These are phyloP conservation scores for Isabelozyma gotoi DNA, from an alignment of 805 yeast genomes.

Conservation along the genomic window DNA sequence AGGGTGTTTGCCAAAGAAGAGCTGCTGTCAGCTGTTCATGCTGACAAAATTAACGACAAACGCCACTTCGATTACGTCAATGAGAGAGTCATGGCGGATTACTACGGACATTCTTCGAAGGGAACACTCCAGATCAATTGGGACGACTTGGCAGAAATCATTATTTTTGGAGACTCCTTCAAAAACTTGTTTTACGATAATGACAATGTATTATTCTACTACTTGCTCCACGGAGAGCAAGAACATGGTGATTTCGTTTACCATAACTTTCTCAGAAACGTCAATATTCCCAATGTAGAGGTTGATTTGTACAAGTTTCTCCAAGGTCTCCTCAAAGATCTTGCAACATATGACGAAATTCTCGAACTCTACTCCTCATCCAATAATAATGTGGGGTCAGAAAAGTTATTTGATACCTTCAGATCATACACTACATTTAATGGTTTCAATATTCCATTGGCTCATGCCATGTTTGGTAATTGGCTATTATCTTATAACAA, in stretches of 20 bases:
- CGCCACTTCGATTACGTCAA: conserved; percentile 2
- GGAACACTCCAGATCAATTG: conserved; percentile 9
- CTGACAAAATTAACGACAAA: conserved; percentile 2
- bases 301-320: background rate
- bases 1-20: background rate
- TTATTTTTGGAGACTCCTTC: conserved; percentile 18
- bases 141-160: conserved; percentile 16
- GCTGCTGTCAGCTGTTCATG: background rate
- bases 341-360: conserved; percentile 12
- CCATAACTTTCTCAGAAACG: background rate
- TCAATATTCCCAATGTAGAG: background rate
- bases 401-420: conserved; percentile 16
- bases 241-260: conserved; percentile 19
- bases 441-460: conserved; percentile 18
- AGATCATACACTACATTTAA: conserved; percentile 12
- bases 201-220: conserved; percentile 3
- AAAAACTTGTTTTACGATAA: conserved; percentile 9
- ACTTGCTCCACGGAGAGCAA: conserved; percentile 12
- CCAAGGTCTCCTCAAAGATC: conserved; percentile 1
- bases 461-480: conserved; percentile 24
- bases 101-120: conserved; percentile 4
- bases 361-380: conserved; percentile 14
- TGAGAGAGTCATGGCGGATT: background rate
- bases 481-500: conserved; percentile 20
- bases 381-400: conserved; percentile 8